Conservation (phyloP, 176 grass and related monocot species). For the Canna indica region DNA sequence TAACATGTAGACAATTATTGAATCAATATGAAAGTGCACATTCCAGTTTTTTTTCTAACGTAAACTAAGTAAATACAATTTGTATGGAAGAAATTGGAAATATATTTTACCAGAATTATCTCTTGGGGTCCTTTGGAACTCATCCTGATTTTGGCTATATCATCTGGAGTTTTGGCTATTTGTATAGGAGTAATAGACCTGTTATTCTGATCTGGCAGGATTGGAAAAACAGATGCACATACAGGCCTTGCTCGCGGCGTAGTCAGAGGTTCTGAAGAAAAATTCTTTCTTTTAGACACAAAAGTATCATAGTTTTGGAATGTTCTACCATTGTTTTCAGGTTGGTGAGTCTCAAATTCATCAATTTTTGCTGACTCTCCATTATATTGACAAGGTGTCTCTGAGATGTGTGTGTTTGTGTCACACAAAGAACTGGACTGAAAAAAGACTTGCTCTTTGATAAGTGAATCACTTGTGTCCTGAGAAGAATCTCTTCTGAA, state of each 20-base stretch:
- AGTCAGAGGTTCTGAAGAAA: background rate
- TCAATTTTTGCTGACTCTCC: slow-evolving; percentile 24
- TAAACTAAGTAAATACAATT: background rate
- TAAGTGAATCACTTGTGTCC: slow-evolving; percentile 6
- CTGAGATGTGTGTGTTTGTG: slow-evolving; percentile 18
- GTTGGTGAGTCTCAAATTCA: slow-evolving; percentile 20
- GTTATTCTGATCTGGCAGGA: background rate
- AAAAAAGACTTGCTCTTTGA: slow-evolving; percentile 12
- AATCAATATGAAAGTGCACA: background rate
- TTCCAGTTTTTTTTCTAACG: too few relatives aligned
- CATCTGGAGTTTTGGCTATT: background rate
- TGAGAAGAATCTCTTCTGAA: slow-evolving; percentile 2
- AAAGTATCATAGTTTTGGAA: background rate
- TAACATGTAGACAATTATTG: background rate
- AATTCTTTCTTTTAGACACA: background rate
- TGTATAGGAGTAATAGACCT: background rate
- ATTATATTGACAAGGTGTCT: slow-evolving; percentile 11
- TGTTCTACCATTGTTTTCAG: slow-evolving; percentile 22
- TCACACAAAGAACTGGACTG: slow-evolving; percentile 24
- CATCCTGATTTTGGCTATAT: background rate
- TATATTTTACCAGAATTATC: background rate
- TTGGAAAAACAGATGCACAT: background rate
- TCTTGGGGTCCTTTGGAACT: background rate
- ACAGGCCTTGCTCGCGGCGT: background rate
- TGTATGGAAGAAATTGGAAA: background rate